Base-by-base conservation (phyloP, 2,329 filamentous ascomycete species). In the Remersonia thermophila region DNA sequence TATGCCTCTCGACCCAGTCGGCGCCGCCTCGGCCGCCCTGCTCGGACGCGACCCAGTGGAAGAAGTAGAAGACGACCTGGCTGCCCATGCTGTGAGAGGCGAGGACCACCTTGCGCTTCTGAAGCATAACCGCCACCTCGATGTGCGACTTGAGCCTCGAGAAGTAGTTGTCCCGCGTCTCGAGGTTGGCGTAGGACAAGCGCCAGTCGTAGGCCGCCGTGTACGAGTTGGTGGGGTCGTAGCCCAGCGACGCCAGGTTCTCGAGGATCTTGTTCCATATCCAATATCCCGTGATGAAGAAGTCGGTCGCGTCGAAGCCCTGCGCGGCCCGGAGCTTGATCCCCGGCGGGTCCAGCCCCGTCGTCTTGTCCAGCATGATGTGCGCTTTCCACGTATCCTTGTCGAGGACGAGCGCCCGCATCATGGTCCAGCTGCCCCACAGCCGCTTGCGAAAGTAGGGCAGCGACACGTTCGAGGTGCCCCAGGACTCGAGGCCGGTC, bases 391-490 rank as follows among this genome's bases (percentile, higher is more conserved):
- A 98, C 25, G 73, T 70, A 18, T 93, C 79, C 59, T 96, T 95
- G 57, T 96, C 91, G 51, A 93, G 61, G 2, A 98, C 84, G 46
- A 98, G 62, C 0, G 91, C 89, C 33, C 81, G 74, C 86, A 98
- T 95, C 91, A 98, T 98, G 45, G 76, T 93, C 91, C 93, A 98
- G 48, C 85, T 94, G 4, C 91, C 91, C 91, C 91, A 98, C 33
- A 98, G 63, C 36, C 91, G 71, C 62, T 93, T 94, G 44, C 91
- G 72, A 58, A 98, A 98, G 60, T 96, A 98, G 40, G 80, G 82
- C 26, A 85, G 73, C 7, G 87, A 94, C 29, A 69, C 66, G 52
- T 87, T 83, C 34, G 82, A 77, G 0, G 91, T 96, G 3, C 89
- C 85, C 91, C 91, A 98, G 32, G 85, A 94, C 60, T 98, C 91